Evolutionary conservation across 148 eudicot genomes (phyloP).

Genomic region (Rhododendron mucronatum): DNA sequence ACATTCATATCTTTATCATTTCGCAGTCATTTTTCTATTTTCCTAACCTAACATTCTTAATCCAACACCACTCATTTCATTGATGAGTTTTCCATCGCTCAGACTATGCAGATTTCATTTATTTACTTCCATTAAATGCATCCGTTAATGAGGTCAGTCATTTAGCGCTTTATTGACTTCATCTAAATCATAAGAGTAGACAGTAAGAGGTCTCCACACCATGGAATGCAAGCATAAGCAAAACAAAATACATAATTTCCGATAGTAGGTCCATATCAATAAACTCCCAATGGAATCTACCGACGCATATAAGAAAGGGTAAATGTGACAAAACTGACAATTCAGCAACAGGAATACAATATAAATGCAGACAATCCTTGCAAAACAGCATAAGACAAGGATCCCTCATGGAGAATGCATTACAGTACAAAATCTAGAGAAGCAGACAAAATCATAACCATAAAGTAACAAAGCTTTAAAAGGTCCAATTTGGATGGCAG

Average conservation of each 20-base stretch:
- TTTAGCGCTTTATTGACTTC: not conserved
- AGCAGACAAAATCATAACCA: not conserved
- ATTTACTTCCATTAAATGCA: not conserved
- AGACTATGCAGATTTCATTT: not conserved
- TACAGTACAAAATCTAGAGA: not conserved
- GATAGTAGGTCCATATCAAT: not conserved
- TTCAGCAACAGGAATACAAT: not conserved
- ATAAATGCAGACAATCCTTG: not conserved
- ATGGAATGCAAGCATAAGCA: not conserved
- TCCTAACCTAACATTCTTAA: not conserved
- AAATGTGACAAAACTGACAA: not conserved
- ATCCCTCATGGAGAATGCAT: not conserved
- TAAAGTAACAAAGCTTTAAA: not conserved
- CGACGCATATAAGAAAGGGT: not conserved
- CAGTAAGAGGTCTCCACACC: not conserved
- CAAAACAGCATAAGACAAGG: not conserved
- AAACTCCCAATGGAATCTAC: not conserved
- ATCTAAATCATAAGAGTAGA: not conserved
- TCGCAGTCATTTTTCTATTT: not conserved
- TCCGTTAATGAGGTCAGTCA: not conserved
- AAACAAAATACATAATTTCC: no score
- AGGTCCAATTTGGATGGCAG: not conserved
- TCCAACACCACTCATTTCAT: not conserved
- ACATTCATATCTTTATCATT: not conserved
- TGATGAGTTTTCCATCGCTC: not conserved